Conservation (phyloP, 2,329 filamentous ascomycete genomes). For the Byssothecium circinans region DNA sequence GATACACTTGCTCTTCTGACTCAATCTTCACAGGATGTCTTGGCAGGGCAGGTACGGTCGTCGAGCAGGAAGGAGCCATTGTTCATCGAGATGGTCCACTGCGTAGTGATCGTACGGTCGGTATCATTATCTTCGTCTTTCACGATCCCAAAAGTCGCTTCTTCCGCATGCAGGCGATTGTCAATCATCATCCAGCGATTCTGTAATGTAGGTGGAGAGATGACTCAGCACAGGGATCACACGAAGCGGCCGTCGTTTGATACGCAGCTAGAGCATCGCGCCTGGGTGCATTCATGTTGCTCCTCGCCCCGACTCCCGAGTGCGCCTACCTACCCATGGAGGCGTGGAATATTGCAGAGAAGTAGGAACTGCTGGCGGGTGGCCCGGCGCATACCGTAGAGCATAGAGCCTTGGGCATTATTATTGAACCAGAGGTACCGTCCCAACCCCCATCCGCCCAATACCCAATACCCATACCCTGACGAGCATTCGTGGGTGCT, state of each 20-base stretch:
- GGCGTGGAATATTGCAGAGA: slow-evolving; percentile 35
- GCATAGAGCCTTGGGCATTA: slow-evolving; percentile 15
- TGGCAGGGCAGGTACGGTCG: too few relatives aligned
- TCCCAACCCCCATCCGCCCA: background rate
- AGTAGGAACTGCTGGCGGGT: slow-evolving; percentile 37
- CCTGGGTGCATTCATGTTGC: too few relatives aligned
- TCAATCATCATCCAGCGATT: too few relatives aligned
- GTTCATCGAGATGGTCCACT: too few relatives aligned
- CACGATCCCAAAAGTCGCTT: too few relatives aligned
- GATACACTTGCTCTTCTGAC: too few relatives aligned
- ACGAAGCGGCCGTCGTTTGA: slow-evolving; percentile 12
- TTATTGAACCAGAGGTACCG: slow-evolving; percentile 17
- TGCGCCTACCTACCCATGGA: slow-evolving; percentile 35
- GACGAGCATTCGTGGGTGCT: background rate
- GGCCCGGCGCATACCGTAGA: slow-evolving; percentile 33
- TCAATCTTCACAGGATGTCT: too few relatives aligned
- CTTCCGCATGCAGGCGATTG: too few relatives aligned
- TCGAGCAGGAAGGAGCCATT: too few relatives aligned
- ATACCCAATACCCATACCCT: background rate
- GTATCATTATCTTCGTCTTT: too few relatives aligned
- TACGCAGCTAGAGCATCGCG: slow-evolving; percentile 3
- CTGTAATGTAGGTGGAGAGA: too few relatives aligned
- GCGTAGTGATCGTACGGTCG: too few relatives aligned
- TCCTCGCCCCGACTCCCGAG: background rate
- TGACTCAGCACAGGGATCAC: background rate